Percentiles rank a stretch among this genome's conserved stretches.
Conservation (phyloP, 176 grass and related monocot genomes). For the Aegilops speltoides region DNA sequence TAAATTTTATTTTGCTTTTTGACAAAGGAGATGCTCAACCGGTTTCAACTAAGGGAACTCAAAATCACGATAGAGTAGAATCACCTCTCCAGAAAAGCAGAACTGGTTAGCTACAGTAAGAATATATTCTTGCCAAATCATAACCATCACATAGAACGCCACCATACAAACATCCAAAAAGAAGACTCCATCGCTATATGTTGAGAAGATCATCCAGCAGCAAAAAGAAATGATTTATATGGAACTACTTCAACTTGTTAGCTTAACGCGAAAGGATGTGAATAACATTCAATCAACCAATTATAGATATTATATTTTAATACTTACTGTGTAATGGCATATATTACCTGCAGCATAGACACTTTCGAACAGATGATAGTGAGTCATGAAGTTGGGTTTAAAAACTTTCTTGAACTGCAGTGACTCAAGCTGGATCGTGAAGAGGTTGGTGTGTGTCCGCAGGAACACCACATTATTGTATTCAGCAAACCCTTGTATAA, state of each 20-base stretch:
- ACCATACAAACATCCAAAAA: neutral
- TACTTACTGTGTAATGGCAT: neutral
- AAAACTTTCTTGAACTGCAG: neutral
- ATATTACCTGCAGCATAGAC: neutral
- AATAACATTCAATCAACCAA: neutral
- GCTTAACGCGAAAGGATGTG: neutral
- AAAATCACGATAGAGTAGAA: neutral
- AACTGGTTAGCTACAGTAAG: neutral
- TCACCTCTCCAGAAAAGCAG: neutral
- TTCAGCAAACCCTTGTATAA: neutral
- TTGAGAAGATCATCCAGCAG: neutral
- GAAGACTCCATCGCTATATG: too few relatives aligned
- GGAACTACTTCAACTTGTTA: neutral
- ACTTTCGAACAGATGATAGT: neutral
- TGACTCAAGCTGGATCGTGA: neutral
- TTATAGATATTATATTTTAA: neutral
- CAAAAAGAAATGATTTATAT: neutral
- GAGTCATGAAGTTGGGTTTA: neutral
- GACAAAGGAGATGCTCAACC: neutral
- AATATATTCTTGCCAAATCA: neutral
- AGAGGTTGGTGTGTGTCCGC: neutral
- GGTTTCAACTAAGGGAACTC: neutral
- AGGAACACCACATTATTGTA: neutral
- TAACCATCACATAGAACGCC: neutral
- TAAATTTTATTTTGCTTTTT: neutral